phyloP scores from a whole-genome alignment of 208 protist genomes.

The Wallacemonas sp. region DNA sequence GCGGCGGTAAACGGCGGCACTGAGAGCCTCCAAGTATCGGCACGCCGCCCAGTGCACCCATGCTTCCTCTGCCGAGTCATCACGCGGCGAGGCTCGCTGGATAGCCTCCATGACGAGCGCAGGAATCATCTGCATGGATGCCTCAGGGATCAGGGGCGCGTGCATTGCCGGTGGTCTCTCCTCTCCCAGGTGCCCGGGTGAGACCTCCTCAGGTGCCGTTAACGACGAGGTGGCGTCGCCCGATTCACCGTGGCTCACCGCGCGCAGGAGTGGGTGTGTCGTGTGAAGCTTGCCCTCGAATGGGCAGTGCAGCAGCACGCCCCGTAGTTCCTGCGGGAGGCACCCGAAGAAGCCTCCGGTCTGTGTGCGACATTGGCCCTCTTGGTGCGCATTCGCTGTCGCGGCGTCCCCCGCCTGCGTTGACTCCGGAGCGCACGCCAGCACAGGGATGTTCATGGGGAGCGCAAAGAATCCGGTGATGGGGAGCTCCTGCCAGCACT shows the following conservation, averaged over 20 bases:
- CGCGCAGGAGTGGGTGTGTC: constrained; percentile 50
- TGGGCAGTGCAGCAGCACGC: constrained; percentile 53
- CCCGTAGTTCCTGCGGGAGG: background rate
- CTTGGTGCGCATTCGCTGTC: too few relatives aligned
- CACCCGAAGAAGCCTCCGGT: background rate
- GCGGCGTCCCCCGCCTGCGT: too few relatives aligned
- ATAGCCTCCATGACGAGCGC: constrained; percentile 20
- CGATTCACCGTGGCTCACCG: constrained; percentile 8
- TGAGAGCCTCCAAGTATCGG: constrained; percentile 72
- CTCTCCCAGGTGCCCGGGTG: background rate
- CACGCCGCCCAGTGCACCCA: constrained; percentile 48
- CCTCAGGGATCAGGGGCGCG: background rate
- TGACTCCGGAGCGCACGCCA: too few relatives aligned
- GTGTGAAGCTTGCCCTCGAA: constrained; percentile 38
- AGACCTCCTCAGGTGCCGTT: background rate
- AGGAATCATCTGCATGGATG: constrained; percentile 21
- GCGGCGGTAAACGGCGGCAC: constrained; percentile 59
- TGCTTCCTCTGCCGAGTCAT: constrained; percentile 19
- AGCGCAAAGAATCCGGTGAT: constrained; percentile 10
- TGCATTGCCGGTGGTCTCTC: constrained; percentile 1
- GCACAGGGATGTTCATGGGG: background rate
- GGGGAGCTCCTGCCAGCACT: constrained; percentile 9
- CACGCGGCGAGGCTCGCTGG: constrained; percentile 7
- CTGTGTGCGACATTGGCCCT: background rate
- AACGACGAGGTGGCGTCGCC: background rate